Evolutionary conservation across 331 rosid species (phyloP).

Genomic region (Prunus yedoensis): DNA sequence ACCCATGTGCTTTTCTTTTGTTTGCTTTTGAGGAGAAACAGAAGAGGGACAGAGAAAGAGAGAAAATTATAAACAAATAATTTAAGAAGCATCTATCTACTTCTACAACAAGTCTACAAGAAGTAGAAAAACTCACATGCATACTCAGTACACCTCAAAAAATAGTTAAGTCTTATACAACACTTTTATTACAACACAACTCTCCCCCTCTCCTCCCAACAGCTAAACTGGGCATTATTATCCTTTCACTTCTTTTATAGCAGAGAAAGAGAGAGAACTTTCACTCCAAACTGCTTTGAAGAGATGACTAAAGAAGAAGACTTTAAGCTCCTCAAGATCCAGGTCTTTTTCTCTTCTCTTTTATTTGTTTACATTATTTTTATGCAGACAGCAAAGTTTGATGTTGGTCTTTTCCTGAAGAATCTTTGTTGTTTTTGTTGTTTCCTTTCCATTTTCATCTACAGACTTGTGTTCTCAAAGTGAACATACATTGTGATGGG

Average conservation of each 20-base stretch:
- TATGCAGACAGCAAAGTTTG: constrained; percentile 25
- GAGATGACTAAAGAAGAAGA: constrained; percentile 94
- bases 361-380: not conserved
- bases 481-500: constrained; percentile 97
- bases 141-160: not conserved
- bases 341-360: constrained; percentile 43
- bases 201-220: not conserved
- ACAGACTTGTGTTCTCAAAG: constrained; percentile 89
- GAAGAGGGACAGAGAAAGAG: not conserved
- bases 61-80: too few relatives aligned
- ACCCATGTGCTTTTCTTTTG: constrained; percentile 59
- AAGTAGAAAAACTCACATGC: constrained; percentile 32
- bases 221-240: too few relatives aligned
- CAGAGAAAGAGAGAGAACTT: constrained; percentile 24
- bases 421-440: constrained; percentile 37
- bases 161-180: not conserved
- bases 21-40: constrained; percentile 33
- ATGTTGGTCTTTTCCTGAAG: constrained; percentile 41
- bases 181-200: constrained; percentile 10
- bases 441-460: constrained; percentile 8
- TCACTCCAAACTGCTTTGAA: constrained; percentile 48
- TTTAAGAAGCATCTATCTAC: too few relatives aligned
- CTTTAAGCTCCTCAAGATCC: constrained; percentile 95
- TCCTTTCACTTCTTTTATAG: constrained; percentile 27
- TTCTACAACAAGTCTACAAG: constrained; percentile 26